Conservation (phyloP, 805 yeast species). For the Blastobotrys mokoenaii region DNA sequence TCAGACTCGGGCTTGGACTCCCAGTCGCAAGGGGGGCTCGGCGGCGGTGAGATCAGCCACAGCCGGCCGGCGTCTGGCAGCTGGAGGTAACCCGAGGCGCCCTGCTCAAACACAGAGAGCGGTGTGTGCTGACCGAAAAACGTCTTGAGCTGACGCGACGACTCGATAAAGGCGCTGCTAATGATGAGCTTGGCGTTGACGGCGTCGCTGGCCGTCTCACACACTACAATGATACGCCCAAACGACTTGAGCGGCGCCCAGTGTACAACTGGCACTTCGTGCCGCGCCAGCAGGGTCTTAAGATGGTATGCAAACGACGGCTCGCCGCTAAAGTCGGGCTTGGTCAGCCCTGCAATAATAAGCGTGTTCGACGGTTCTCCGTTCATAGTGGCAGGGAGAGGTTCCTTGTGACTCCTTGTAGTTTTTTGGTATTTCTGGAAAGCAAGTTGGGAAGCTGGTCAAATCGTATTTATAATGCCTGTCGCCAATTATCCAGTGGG, state of each 20-base stretch:
- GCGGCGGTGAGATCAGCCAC: slow-evolving; percentile 24
- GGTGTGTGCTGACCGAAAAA: slow-evolving; percentile 6
- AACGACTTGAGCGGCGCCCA: slow-evolving; percentile 22
- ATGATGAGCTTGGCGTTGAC: slow-evolving; percentile 8
- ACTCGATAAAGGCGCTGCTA: slow-evolving; percentile 1
- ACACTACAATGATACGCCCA: slow-evolving; percentile 19
- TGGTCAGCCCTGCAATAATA: background rate
- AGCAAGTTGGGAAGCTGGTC: too few relatives aligned
- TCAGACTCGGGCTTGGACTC: slow-evolving; percentile 15
- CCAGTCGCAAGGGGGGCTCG: slow-evolving; percentile 24
- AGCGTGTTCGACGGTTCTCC: background rate
- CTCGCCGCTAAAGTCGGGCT: slow-evolving; percentile 1
- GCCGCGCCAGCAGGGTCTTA: background rate
- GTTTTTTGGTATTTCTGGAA: too few relatives aligned
- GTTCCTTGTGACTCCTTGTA: too few relatives aligned
- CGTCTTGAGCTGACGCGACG: slow-evolving; percentile 3
- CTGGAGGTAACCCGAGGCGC: slow-evolving; percentile 8
- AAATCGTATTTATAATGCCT: too few relatives aligned
- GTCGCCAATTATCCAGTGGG: too few relatives aligned
- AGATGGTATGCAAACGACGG: background rate
- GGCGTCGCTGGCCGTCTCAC: slow-evolving; percentile 11
- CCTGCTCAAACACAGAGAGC: background rate
- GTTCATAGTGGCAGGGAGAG: background rate
- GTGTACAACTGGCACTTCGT: slow-evolving; percentile 7
- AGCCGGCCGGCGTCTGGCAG: slow-evolving; percentile 22